These are phyloP conservation scores for Silene conica DNA, from an alignment of 148 eudicot genomes.

Conservation along the genomic window DNA sequence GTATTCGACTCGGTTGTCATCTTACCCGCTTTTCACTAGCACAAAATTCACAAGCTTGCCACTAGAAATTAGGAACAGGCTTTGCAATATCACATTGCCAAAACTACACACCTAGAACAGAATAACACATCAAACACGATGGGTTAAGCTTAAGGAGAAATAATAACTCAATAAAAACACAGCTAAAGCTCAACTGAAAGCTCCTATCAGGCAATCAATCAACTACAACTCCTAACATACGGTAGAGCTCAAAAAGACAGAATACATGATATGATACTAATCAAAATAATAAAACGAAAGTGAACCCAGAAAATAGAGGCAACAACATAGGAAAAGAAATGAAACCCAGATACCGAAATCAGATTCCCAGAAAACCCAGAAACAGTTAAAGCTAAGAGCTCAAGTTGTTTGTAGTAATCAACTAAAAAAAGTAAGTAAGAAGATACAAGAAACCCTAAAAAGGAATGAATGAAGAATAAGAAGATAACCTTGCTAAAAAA, in stretches of 20 bases:
- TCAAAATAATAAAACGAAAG: background rate
- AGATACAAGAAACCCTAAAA: conserved; percentile 19
- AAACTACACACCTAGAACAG: conserved; percentile 21
- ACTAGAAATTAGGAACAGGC: conserved; percentile 3
- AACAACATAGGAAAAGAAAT: background rate
- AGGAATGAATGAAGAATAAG: background rate
- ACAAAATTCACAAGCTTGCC: conserved; percentile 13
- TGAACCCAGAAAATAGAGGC: conserved; percentile 17
- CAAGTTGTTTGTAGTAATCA: conserved; percentile 8
- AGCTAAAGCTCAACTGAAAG: background rate
- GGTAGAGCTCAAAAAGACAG: background rate
- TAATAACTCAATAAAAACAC: background rate
- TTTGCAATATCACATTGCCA: conserved; percentile 29
- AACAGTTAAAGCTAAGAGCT: background rate
- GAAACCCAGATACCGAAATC: conserved; percentile 12
- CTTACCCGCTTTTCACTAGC: conserved; percentile 11
- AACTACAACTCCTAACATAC: background rate
- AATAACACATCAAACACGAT: conserved; percentile 16
- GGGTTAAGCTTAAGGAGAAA: conserved; percentile 14
- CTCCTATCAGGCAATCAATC: background rate
- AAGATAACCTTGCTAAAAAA: background rate
- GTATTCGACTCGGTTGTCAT: conserved; percentile 64
- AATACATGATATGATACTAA: conserved; percentile 2
- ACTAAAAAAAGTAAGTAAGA: background rate
- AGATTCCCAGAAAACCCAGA: conserved; percentile 13